Base-by-base conservation (phyloP, 2,329 filamentous ascomycete species). In the Fusarium sp. region DNA sequence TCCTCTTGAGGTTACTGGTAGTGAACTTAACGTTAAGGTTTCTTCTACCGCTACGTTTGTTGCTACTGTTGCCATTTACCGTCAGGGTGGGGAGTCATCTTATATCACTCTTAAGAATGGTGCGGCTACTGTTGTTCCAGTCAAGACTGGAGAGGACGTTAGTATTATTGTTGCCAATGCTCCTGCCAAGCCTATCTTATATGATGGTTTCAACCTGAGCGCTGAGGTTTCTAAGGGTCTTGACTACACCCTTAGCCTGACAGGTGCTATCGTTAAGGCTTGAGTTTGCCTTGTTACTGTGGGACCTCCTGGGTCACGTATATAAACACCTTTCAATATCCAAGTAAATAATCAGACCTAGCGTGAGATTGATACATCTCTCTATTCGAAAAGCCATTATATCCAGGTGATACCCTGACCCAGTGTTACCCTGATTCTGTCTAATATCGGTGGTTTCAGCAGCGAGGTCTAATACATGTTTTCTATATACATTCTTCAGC, bases 101-200 rank as follows among this genome's bases (percentile, higher is more conserved):
- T 84, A 84, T 56, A 69, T 80, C 2, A 60, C 58, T 7, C 74
- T 77, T 7, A 65, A 77, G 17, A 66, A 76, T 43, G 80, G 80
- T 4, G 73, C 73, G 17, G 82, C 75, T 1, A 75, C 75, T 12
- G 75, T 75, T 12, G 75, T 75, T 2, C 60, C 62, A 1, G 62
- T 83, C 9, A 74, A 74, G 14, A 66, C 63, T 19, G 78, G 77
- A 1, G 81, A 85, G 62, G 78, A 84, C 71, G 78, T 75, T 9
- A 81, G 73, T 39, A 72, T 85, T 32, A 79, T 85, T 11, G 77
- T 85, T 39, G 83, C 77, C 15, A 85, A 85, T 63, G 83, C 83
- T 4, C 83, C 83, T 10, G 73, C 74, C 10, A 62, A 75, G 46
- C 74, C 83, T 26, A 74, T 83, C 26, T 70, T 79, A 45, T 85